These are phyloP conservation scores for Solanum peruvianum DNA, from an alignment of 257 asterid genomes.

Conservation along the genomic window DNA sequence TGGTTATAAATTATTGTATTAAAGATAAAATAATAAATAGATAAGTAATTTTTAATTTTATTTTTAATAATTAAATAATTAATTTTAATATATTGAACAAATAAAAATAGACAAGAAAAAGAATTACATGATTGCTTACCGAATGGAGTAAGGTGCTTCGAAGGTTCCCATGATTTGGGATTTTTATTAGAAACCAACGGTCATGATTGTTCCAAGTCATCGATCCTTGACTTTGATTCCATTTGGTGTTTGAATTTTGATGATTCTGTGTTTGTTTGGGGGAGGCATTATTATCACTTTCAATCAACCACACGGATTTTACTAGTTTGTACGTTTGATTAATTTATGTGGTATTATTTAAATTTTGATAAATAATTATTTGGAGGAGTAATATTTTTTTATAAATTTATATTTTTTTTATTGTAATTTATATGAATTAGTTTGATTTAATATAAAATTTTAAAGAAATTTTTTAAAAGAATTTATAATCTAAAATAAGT, in stretches of 20 bases:
- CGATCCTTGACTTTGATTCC: neutral
- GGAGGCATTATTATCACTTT: neutral
- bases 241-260: neutral
- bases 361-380: too few relatives aligned
- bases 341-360: neutral
- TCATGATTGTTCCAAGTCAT: neutral
- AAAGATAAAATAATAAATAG: neutral
- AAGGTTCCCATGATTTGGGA: neutral
- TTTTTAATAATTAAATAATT: too few relatives aligned
- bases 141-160: neutral
- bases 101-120: accelerated
- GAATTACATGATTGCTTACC: neutral
- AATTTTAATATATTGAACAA: too few relatives aligned
- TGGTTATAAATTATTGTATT: accelerated
- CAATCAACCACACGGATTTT: neutral
- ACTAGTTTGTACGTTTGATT: neutral
- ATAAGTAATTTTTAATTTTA: too few relatives aligned
- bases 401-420: too few relatives aligned
- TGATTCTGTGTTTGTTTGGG: neutral
- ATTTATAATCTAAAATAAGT: too few relatives aligned
- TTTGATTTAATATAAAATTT: too few relatives aligned
- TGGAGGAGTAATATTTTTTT: neutral
- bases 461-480: too few relatives aligned
- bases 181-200: neutral
- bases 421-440: too few relatives aligned